phyloP scores from a whole-genome alignment of 495 filamentous ascomycete species.

The Penicillium crystallinum region DNA sequence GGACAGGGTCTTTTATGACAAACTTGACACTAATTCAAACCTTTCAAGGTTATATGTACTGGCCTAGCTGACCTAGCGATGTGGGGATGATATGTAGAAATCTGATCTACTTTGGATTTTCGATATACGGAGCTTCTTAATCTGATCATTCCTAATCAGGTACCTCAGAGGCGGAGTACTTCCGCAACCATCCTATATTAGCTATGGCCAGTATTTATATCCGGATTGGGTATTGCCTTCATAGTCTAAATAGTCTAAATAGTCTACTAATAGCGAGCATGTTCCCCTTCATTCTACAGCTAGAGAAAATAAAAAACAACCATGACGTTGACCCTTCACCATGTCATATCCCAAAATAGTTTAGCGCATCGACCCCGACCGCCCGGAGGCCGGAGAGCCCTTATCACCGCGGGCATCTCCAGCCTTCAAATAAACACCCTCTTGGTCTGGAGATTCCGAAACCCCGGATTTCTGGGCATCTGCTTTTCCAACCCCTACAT shows the following conservation, averaged over 20 bases:
- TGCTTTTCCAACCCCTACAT: background rate
- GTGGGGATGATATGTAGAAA: too few relatives aligned
- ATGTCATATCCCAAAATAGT: slow-evolving; percentile 1
- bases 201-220: background rate
- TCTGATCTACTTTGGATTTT: too few relatives aligned
- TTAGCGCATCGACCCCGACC: slow-evolving; percentile 7
- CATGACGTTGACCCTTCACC: background rate
- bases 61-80: too few relatives aligned
- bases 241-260: background rate
- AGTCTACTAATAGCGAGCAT: too few relatives aligned
- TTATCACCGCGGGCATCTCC: slow-evolving; percentile 8
- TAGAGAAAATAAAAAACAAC: background rate
- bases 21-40: too few relatives aligned
- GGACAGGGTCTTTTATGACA: background rate
- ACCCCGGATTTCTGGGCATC: background rate
- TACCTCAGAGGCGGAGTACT: background rate
- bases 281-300: background rate
- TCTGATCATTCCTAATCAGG: background rate
- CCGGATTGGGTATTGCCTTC: background rate
- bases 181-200: slow-evolving; percentile 4
- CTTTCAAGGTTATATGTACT: background rate
- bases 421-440: slow-evolving; percentile 1
- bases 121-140: background rate
- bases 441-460: background rate
- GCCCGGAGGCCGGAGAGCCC: background rate